Base-by-base conservation (phyloP, 1,284 basidiomycete species). In the Ceratobasidium sp. region DNA sequence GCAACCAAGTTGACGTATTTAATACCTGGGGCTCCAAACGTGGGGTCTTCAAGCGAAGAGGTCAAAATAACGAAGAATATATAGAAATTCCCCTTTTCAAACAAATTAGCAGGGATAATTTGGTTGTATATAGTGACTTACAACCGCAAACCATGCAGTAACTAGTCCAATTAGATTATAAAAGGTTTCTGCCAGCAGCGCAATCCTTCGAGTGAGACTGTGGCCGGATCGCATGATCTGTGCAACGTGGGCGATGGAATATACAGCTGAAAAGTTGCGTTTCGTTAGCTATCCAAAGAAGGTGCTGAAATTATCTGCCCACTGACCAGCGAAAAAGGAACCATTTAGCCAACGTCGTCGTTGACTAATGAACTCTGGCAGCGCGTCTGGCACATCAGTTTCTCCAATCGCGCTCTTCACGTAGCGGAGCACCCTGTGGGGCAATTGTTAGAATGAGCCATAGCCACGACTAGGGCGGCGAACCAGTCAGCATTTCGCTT, bases 51-150 rank as follows among this genome's bases (percentile, higher is more conserved):
- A 76, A 99, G 83, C 0, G 95, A 94, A 5, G 92, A 93, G 2
- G 96, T 97, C 47, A 99, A 86, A 75, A 99, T 92, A 81, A 97
- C 95, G 84, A 98, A 99, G 85, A 99, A 98, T 71, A 99, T 87
- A 86, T 95, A 99, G 83, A 95, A 98, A 82, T 98, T 98, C 26
- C 94, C 96, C 90, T 93, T 76, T 49, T 26, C 35, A 51, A 75
- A 23, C 49, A 42, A 23, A n/a, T 67, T 17, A 66, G 31, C n/a
- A 42, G 28, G 23, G 65, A 26, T 76, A 49, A 15, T 23, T n/a
- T 45, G 17, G 10, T 64, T 65, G 10, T 15, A 23, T 47, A 28
- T 26, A 49, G 49, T 28, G 23, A 87, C 91, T 87, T 81, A 94
- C 93, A 69, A 97, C 89, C 61, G 90, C 91, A 84, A 99, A 98